phyloP scores from a whole-genome alignment of 108 stramenopile genomes.

The Parmales sp. region DNA sequence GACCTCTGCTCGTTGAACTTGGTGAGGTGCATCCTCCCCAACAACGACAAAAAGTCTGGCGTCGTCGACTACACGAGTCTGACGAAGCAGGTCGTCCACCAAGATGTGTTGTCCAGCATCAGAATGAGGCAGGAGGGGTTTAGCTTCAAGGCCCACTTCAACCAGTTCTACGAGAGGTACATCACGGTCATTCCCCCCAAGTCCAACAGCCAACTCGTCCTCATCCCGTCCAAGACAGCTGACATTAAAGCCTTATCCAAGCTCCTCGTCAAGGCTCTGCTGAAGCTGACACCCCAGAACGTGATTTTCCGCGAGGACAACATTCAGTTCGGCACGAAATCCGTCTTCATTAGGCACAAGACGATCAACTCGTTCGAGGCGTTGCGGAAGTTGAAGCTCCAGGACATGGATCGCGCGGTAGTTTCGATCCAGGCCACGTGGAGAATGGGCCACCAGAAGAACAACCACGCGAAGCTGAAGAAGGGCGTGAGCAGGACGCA shows the following conservation, averaged over 20 bases:
- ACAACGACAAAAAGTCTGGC: neutral
- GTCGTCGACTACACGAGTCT: neutral
- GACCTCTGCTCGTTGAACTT: too few species aligned
- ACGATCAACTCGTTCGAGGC: constrained; percentile 18
- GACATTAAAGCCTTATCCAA: neutral
- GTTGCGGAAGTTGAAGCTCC: constrained; percentile 17
- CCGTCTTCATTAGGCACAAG: constrained; percentile 14
- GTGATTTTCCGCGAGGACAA: neutral
- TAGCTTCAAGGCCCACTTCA: neutral
- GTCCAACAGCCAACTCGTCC: neutral
- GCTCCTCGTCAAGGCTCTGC: neutral
- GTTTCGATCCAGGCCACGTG: neutral
- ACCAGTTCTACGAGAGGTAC: neutral
- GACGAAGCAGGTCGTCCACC: neutral
- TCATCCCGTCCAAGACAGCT: neutral
- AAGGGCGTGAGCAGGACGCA: constrained; percentile 4
- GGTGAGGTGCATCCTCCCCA: neutral
- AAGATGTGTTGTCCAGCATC: neutral
- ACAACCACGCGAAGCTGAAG: neutral
- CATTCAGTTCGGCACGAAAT: constrained; percentile 4
- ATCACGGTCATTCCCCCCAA: constrained; percentile 2
- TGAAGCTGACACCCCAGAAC: neutral
- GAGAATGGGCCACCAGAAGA: neutral
- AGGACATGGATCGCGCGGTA: constrained; percentile 16
- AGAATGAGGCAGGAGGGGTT: constrained; percentile 4